A percentile compares a stretch with the other conserved stretches of the same genome.
These are phyloP conservation scores for Penicillium sp. DNA, from an alignment of 2,329 filamentous ascomycete species.

Conservation along the genomic window DNA sequence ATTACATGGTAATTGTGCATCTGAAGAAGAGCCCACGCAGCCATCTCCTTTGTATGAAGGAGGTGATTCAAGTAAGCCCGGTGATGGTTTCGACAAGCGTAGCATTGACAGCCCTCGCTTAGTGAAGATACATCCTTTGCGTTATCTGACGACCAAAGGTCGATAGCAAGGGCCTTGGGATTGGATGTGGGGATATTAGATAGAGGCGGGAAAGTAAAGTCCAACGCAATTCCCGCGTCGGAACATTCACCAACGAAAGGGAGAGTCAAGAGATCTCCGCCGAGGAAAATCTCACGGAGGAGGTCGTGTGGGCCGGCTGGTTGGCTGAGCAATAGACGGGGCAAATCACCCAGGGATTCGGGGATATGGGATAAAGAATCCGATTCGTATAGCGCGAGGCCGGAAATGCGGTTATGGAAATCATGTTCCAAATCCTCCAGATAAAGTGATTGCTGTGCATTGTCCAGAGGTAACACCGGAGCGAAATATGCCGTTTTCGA, in stretches of 20 bases:
- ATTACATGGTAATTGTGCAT: slow-evolving; percentile 84
- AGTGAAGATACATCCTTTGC: slow-evolving; percentile 68
- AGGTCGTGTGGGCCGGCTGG: slow-evolving; percentile 75
- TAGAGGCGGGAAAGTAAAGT: slow-evolving; percentile 71
- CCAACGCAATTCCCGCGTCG: slow-evolving; percentile 82
- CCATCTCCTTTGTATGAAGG: slow-evolving; percentile 90
- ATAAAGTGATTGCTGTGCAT: slow-evolving; percentile 78
- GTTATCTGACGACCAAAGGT: slow-evolving; percentile 74
- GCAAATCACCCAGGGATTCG: slow-evolving; percentile 63
- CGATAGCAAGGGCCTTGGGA: slow-evolving; percentile 65
- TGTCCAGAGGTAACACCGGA: slow-evolving; percentile 73
- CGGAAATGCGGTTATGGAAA: slow-evolving; percentile 60
- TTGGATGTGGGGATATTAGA: slow-evolving; percentile 19
- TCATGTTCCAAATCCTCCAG: slow-evolving; percentile 73
- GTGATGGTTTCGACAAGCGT: slow-evolving; percentile 82
- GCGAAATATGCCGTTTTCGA: slow-evolving; percentile 61
- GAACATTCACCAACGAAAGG: slow-evolving; percentile 76
- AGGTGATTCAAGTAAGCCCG: slow-evolving; percentile 87
- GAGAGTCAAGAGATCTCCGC: slow-evolving; percentile 78
- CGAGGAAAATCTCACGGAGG: slow-evolving; percentile 73
- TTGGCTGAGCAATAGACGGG: slow-evolving; percentile 74
- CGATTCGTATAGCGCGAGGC: slow-evolving; percentile 78
- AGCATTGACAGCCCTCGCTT: slow-evolving; percentile 70
- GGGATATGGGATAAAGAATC: slow-evolving; percentile 71
- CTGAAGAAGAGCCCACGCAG: slow-evolving; percentile 90